Evolutionary conservation across 2,329 filamentous ascomycete genomes (phyloP), one percentile per base, ranked within the genome.

Genomic region (Pseudogymnoascus sp.): DNA sequence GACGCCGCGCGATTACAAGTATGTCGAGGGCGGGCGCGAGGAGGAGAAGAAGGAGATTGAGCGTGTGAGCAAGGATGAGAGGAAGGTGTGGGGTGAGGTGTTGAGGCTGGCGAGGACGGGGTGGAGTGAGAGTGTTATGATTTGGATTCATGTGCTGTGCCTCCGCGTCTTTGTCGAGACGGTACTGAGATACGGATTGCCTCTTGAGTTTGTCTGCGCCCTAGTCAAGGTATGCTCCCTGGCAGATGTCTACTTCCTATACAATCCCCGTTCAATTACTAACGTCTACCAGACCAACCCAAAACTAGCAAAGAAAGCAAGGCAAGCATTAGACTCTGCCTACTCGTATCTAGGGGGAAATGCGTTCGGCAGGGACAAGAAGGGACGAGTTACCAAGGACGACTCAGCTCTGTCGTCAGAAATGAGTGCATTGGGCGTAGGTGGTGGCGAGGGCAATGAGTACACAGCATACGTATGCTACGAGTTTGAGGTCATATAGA

Each of bases 381-480:
- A 93, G 71, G 94, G 94, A 27, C 87, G 90, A 67, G 87, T 94
- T 68, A 89, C 89, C 72, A 95, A 96, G 76, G 94, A 99, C 72
- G 93, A 97, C 71, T 86, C 87, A 12, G 80, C 85, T 29, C 76
- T 90, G 71, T 86, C 89, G 42, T 88, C 86, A 38, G 93, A 97
- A 69, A 90, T 97, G 83, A 90, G 91, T 41, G 87, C 89, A 2
- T 88, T 87, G 3, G 89, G 85, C 27, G 74, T 88, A 59, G 81
- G 80, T 25, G 75, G 79, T 35, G 86, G 84, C 10, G 90, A 92
- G 63, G 87, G 87, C 61, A 81, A 84, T 68, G 92, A 97, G 74
- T 99, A 97, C 79, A 94, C 91, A 64, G 89, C 94, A 41, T 99
- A 95, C 76, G 94, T 97, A 72, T 97, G 92, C 80, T 99, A 97